Percentiles rank a stretch among this genome's conserved stretches.
phyloP scores from a whole-genome alignment of 139 green algal genomes.

The Picochlorum sp. region DNA sequence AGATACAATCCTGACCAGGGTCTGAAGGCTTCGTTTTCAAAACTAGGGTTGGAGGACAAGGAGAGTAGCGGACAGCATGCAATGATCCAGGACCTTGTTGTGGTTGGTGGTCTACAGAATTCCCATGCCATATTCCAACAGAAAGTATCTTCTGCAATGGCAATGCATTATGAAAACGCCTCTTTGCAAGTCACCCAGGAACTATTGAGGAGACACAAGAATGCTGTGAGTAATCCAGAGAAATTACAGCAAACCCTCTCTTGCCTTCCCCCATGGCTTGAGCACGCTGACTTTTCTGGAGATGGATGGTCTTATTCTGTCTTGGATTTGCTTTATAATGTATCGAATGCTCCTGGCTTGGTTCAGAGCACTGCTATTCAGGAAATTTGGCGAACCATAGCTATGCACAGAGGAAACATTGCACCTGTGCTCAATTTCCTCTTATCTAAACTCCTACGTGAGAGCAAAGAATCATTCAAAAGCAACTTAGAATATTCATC shows the following conservation, averaged over 20 bases:
- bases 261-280: constrained; percentile 81
- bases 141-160: constrained; percentile 59
- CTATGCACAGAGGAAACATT: constrained; percentile 65
- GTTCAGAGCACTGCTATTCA: constrained; percentile 39
- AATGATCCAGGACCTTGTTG: constrained; percentile 21
- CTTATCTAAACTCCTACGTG: constrained; percentile 36
- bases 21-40: background rate
- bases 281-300: constrained; percentile 68
- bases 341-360: constrained; percentile 6
- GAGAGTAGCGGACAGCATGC: background rate
- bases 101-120: constrained; percentile 68
- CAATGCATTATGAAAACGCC: constrained; percentile 69
- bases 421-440: constrained; percentile 81
- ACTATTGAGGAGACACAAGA: constrained; percentile 49
- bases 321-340: constrained; percentile 20
- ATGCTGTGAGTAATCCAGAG: constrained; percentile 11
- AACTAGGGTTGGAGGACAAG: background rate
- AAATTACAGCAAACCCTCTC: constrained; percentile 42
- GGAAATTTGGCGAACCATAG: constrained; percentile 75
- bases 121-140: constrained; percentile 81
- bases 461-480: constrained; percentile 32
- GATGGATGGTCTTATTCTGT: constrained; percentile 46
- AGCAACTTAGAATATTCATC: background rate
- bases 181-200: constrained; percentile 74
- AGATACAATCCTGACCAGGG: background rate